A percentile compares a stretch with the other conserved stretches of the same genome.
Conservation (phyloP, 208 protist genomes). For the Endotrypanum monterogeii region DNA sequence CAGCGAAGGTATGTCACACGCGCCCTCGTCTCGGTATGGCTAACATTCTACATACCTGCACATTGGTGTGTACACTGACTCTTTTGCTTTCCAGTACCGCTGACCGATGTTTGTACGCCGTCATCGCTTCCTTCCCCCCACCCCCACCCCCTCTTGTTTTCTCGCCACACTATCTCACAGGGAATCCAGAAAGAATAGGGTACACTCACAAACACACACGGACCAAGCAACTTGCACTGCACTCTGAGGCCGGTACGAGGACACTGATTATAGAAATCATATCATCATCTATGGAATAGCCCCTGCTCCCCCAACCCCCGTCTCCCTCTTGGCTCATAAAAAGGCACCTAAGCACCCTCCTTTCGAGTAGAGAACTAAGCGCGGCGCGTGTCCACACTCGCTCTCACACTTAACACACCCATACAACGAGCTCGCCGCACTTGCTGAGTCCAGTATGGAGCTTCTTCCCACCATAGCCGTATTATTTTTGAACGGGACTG, state of each 20-base stretch:
- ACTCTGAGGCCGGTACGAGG: not conserved
- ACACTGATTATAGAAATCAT: not conserved
- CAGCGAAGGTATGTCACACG: not conserved
- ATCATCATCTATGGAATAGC: not conserved
- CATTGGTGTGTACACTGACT: not conserved
- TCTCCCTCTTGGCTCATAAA: not conserved
- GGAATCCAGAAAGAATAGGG: not conserved
- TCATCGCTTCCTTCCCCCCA: not conserved
- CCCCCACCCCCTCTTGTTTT: not conserved
- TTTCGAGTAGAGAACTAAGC: not conserved
- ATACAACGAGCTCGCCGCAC: not conserved
- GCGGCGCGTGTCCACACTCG: not conserved
- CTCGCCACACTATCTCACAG: not conserved
- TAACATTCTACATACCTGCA: not conserved
- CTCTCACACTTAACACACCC: not conserved
- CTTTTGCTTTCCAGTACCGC: not conserved
- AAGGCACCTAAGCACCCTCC: not conserved
- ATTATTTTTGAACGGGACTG: slow-evolving; percentile 17
- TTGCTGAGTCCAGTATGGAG: slow-evolving; percentile 1
- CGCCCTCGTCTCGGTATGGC: not conserved
- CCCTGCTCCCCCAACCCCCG: not conserved
- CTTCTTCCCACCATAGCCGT: not conserved
- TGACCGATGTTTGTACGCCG: too few relatives aligned
- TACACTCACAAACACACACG: not conserved
- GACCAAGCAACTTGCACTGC: not conserved